These are phyloP conservation scores for Lumnitzera littorea DNA, from an alignment of 345 rosid genomes.

Conservation along the genomic window DNA sequence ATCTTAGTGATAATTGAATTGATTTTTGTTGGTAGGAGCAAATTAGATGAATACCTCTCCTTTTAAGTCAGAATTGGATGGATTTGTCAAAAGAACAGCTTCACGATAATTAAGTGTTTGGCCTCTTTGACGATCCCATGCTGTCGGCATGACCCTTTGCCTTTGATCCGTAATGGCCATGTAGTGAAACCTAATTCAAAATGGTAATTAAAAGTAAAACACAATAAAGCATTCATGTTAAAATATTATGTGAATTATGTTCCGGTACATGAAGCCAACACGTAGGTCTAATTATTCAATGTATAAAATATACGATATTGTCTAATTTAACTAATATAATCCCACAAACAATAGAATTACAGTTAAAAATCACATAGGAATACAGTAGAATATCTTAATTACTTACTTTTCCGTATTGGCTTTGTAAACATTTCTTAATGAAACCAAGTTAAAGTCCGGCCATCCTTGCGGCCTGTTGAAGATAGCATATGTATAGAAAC, in stretches of 20 bases:
- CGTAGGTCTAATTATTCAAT: too few relatives aligned
- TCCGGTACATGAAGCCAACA: too few relatives aligned
- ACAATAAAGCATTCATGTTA: too few relatives aligned
- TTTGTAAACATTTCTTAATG: slow-evolving; percentile 11
- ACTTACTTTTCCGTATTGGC: slow-evolving; percentile 6
- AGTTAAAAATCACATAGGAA: too few relatives aligned
- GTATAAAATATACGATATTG: too few relatives aligned
- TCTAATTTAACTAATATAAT: too few relatives aligned
- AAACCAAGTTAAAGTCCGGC: slow-evolving; percentile 6
- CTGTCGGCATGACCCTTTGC: slow-evolving; percentile 30
- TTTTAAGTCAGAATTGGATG: slow-evolving; percentile 11
- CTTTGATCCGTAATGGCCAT: slow-evolving; percentile 32
- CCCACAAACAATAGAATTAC: too few relatives aligned
- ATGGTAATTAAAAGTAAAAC: too few relatives aligned
- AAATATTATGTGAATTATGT: too few relatives aligned
- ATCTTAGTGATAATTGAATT: too few relatives aligned
- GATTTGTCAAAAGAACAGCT: slow-evolving; percentile 31
- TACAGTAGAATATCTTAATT: neutral
- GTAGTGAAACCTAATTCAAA: slow-evolving; percentile 24
- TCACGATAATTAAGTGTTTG: slow-evolving; percentile 20
- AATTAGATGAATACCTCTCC: slow-evolving; percentile 17
- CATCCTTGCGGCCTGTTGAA: slow-evolving; percentile 9
- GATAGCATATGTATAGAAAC: slow-evolving; percentile 12
- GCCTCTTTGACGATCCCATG: slow-evolving; percentile 14
- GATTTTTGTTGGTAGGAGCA: too few relatives aligned